Percentiles rank a stretch among this genome's conserved stretches.
These are phyloP conservation scores for Acorus calamus DNA, from an alignment of 106 monocot species.

Conservation along the genomic window DNA sequence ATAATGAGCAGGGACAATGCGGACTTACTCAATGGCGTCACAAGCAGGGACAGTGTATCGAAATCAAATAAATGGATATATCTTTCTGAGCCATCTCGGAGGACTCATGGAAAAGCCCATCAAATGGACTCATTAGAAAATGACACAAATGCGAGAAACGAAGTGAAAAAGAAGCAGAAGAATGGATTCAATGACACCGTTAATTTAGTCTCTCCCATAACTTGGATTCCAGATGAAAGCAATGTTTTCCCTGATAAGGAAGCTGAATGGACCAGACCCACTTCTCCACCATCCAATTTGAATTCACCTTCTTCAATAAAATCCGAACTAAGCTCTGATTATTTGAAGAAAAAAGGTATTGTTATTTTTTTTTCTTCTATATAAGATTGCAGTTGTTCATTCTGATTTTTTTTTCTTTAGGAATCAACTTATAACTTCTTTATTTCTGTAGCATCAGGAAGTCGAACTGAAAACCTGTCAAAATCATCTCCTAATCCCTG, in stretches of 20 bases:
- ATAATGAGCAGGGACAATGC: too few relatives aligned
- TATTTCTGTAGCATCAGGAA: too few relatives aligned
- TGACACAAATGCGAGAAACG: slow-evolving; percentile 22
- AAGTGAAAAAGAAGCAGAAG: slow-evolving; percentile 43
- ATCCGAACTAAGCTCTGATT: too few relatives aligned
- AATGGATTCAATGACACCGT: slow-evolving; percentile 20
- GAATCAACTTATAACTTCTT: too few relatives aligned
- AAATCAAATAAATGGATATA: slow-evolving; percentile 30
- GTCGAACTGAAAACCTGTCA: too few relatives aligned
- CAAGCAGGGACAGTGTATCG: too few relatives aligned
- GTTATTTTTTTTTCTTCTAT: too few relatives aligned
- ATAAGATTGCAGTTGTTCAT: too few relatives aligned
- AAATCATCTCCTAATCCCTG: neutral
- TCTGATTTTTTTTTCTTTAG: too few relatives aligned
- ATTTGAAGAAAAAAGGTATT: too few relatives aligned
- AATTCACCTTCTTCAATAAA: too few relatives aligned
- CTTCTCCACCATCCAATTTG: neutral
- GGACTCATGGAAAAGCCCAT: slow-evolving; percentile 39
- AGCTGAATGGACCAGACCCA: neutral
- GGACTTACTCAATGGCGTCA: too few relatives aligned
- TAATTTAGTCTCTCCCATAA: slow-evolving; percentile 9
- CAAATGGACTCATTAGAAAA: slow-evolving; percentile 13
- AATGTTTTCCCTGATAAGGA: slow-evolving; percentile 7
- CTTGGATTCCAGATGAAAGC: slow-evolving; percentile 16
- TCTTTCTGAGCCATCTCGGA: slow-evolving; percentile 34